These are phyloP conservation scores for Marsdenia floribunda DNA, from an alignment of 257 asterid genomes.

Conservation along the genomic window DNA sequence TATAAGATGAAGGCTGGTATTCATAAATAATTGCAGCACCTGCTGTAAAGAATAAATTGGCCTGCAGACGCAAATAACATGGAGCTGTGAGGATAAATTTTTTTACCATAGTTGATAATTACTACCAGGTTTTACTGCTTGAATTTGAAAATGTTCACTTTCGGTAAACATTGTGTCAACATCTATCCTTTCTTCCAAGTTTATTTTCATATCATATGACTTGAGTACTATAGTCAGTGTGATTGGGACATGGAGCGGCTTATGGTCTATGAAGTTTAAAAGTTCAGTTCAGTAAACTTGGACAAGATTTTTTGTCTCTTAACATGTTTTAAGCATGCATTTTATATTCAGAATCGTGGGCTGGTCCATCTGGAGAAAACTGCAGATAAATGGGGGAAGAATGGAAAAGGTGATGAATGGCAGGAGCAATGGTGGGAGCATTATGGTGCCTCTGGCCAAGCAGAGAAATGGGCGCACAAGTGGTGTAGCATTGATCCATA, in stretches of 20 bases:
- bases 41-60: neutral
- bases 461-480: constrained; percentile 94
- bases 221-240: neutral
- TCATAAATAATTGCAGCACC: neutral
- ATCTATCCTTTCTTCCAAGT: neutral
- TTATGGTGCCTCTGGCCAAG: constrained; percentile 68
- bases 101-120: neutral
- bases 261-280: neutral
- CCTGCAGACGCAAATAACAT: neutral
- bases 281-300: neutral
- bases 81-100: neutral
- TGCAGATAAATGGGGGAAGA: constrained; percentile 99
- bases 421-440: constrained; percentile 97
- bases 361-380: constrained; percentile 73
- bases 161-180: neutral
- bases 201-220: neutral
- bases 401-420: constrained; percentile 84
- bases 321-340: neutral
- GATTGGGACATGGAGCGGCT: neutral
- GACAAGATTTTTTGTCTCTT: neutral
- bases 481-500: constrained; percentile 91
- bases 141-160: neutral
- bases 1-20: neutral
- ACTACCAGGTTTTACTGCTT: neutral
- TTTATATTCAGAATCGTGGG: constrained; percentile 54